phyloP scores from a whole-genome alignment of 2,329 filamentous ascomycete species.

The Coniochaeta sp. region DNA sequence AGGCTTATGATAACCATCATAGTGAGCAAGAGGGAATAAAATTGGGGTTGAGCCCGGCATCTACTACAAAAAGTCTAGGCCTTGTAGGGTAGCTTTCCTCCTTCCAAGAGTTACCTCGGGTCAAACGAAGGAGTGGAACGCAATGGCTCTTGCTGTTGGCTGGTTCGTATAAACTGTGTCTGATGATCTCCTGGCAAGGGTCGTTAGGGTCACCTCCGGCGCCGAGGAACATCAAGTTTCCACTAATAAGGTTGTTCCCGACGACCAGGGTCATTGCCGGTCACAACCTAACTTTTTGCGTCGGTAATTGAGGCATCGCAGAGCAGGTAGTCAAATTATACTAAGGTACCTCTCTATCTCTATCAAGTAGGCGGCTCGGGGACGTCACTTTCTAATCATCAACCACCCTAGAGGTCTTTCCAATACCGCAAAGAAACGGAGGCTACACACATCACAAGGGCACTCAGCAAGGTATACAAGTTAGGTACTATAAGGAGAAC shows the following conservation, averaged over 20 bases:
- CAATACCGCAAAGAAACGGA: too few species aligned
- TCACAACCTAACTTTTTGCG: neutral
- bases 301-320: neutral
- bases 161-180: neutral
- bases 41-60: too few species aligned
- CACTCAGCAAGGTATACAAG: too few species aligned
- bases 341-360: too few species aligned
- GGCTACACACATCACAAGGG: too few species aligned
- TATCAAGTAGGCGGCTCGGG: neutral
- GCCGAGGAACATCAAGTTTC: neutral
- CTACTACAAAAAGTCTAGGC: too few species aligned
- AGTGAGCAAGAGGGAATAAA: too few species aligned
- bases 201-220: neutral
- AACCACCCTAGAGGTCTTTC: neutral
- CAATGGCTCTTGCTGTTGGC: neutral
- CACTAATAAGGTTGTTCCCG: constrained; percentile 1
- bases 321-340: too few species aligned
- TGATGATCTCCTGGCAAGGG: neutral
- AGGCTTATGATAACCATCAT: too few species aligned
- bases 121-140: neutral
- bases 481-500: too few species aligned
- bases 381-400: neutral
- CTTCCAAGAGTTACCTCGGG: too few species aligned
- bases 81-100: too few species aligned
- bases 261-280: neutral